A percentile compares a stretch with the other conserved stretches of the same genome.
phyloP scores from a whole-genome alignment of 805 yeast genomes.

The Sugiyamaella chiloensis region DNA sequence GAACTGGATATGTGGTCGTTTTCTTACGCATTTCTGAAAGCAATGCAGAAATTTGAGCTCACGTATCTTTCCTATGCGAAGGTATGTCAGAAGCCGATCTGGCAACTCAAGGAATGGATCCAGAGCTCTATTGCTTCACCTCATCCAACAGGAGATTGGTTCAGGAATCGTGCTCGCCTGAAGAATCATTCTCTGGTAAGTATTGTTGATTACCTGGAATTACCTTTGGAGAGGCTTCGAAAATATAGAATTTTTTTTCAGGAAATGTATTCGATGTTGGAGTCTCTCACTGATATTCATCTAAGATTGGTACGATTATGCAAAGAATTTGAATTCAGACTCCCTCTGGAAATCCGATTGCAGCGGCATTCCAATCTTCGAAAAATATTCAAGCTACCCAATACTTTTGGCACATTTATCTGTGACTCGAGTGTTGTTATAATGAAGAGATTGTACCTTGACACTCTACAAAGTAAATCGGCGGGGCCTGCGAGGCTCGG shows the following conservation, averaged over 20 bases:
- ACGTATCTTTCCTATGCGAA: conserved; percentile 22
- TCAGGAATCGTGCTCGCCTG: conserved; percentile 11
- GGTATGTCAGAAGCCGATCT: conserved; percentile 15
- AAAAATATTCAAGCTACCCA: conserved; percentile 15
- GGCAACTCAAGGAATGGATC: conserved; percentile 16
- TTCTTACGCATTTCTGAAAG: neutral
- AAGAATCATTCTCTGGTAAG: conserved; percentile 19
- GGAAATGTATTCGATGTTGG: conserved; percentile 7
- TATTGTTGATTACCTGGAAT: conserved; percentile 21
- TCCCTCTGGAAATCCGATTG: conserved; percentile 18
- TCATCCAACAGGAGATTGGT: conserved; percentile 24
- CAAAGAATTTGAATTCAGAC: conserved; percentile 17
- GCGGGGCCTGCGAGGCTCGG: conserved; percentile 11
- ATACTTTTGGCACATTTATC: conserved; percentile 15
- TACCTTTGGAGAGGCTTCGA: conserved; percentile 23
- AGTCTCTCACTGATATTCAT: conserved; percentile 13
- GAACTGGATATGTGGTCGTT: conserved; percentile 15
- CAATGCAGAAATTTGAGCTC: conserved; percentile 1
- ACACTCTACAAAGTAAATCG: conserved; percentile 10
- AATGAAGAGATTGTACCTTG: conserved; percentile 15
- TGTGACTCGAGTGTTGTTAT: conserved; percentile 21
- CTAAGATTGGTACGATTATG: conserved; percentile 10
- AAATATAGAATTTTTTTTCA: conserved; percentile 19
- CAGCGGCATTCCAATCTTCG: conserved; percentile 18
- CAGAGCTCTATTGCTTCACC: conserved; percentile 10